Conservation (phyloP, 345 rosid species). For the Dimocarpus longan region DNA sequence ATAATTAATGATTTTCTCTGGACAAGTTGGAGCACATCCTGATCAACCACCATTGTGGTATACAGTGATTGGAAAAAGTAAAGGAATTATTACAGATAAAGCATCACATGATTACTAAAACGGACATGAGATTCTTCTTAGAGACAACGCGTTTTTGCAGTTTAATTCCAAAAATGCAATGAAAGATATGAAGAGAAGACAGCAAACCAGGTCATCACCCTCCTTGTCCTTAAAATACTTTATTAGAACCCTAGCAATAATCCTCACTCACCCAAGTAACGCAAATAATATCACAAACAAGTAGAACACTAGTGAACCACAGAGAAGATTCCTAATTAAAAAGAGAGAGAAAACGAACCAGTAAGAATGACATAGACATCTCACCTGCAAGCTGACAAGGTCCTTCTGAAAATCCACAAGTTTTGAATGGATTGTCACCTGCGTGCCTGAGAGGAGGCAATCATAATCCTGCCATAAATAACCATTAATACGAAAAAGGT, state of each 20-base stretch:
- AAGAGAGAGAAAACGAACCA: background rate
- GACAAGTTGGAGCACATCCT: background rate
- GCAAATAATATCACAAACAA: background rate
- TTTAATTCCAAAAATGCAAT: background rate
- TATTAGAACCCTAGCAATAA: background rate
- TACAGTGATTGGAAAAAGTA: background rate
- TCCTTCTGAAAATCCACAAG: slow-evolving; percentile 74
- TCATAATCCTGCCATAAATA: slow-evolving; percentile 68
- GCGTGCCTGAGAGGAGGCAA: slow-evolving; percentile 60
- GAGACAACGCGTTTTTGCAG: background rate
- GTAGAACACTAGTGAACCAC: background rate
- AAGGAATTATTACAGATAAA: background rate
- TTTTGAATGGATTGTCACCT: slow-evolving; percentile 65
- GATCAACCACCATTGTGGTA: background rate
- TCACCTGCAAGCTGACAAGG: slow-evolving; percentile 76
- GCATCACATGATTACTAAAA: too few relatives aligned
- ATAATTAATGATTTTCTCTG: background rate
- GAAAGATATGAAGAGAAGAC: background rate
- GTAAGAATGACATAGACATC: slow-evolving; percentile 11
- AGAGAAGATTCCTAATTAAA: background rate
- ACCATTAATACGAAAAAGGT: slow-evolving; percentile 2
- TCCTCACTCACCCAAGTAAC: background rate
- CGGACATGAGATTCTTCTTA: background rate
- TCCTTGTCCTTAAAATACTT: background rate
- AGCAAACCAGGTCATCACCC: background rate